Base-by-base conservation (phyloP, 768 basidiomycete genomes). In the Termitomyces sp. region DNA sequence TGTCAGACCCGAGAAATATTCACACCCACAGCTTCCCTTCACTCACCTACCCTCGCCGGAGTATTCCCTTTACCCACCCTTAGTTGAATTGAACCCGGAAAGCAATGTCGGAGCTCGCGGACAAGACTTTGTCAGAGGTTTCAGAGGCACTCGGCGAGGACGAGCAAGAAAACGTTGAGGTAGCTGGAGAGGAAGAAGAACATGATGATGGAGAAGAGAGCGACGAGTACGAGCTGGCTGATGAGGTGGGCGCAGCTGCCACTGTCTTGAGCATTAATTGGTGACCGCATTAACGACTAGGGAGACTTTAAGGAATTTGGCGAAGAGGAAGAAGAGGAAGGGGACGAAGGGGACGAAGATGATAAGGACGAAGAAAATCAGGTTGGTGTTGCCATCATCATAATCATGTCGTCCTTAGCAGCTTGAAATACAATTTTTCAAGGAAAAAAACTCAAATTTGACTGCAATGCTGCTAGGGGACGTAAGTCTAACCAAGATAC, bases 181-280 rank as follows among this genome's bases (percentile, higher is more conserved):
- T 48, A 48, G 44, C 37, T 31, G 43, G 25, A 3, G 61, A 56
- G 6, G 61, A 14, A 9, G 43, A 17, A 12, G 61, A 62, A 34
- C 46, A 62, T 3, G 34, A 64, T 19, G 65, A 63, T 23, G 65
- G 60, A 17, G 65, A 65, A 42, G 65, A 66, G 53, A 65, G 62
- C 27, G 65, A 66, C 57, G 63, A 63, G 35, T 65, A 66, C 46
- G 65, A 64, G 10, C 35, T 61, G 11, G 59, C 48, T 17, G 62
- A 65, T 11, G 62, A 66, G 54, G 63, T 62, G 19, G 23, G 55
- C 32, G 9, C 19, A 44, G 12, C 21, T 10, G 5, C 5, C n/a
- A 31, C 5, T 46, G n/a, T 46, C 25, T 44, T 42, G 2, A n/a
- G 34, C 6, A 27, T 27, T 7, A 40, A 31, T 21, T 51, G 32